Percentiles rank a stretch among this genome's conserved stretches.
These are phyloP conservation scores for Delphinella strobiligena DNA, from an alignment of 2,329 filamentous ascomycete genomes.

Conservation along the genomic window DNA sequence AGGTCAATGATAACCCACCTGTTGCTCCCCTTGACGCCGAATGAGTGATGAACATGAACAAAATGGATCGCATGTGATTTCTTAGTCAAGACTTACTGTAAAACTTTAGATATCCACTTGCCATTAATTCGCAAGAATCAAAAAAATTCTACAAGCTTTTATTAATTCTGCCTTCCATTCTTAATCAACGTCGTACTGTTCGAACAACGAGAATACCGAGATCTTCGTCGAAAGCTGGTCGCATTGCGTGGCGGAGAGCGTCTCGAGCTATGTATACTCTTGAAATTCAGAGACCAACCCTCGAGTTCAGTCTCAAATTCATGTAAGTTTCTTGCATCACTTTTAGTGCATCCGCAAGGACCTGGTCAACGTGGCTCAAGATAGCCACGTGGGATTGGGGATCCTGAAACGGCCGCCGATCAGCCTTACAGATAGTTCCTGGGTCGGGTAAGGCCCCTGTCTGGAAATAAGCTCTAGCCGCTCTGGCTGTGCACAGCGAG, in stretches of 20 bases:
- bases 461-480: slow-evolving; percentile 30
- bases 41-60: slow-evolving; percentile 34
- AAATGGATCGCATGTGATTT: neutral
- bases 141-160: too few relatives aligned
- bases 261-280: too few relatives aligned
- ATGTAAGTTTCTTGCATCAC: neutral
- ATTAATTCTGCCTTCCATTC: too few relatives aligned
- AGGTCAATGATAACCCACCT: slow-evolving; percentile 70
- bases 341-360: neutral
- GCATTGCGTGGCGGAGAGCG: too few relatives aligned
- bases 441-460: slow-evolving; percentile 24
- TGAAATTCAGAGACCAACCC: too few relatives aligned
- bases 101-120: too few relatives aligned
- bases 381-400: neutral
- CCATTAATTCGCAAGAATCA: too few relatives aligned
- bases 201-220: too few relatives aligned
- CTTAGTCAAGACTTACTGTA: neutral
- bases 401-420: slow-evolving; percentile 14
- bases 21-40: slow-evolving; percentile 67
- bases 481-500: slow-evolving; percentile 22
- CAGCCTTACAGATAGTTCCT: slow-evolving; percentile 24
- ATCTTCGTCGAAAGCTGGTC: too few relatives aligned
- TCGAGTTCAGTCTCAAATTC: neutral
- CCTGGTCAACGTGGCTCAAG: neutral
- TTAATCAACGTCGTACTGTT: too few relatives aligned